Evolutionary conservation across 345 rosid genomes (phyloP).

Genomic region (Eucalyptus cloeziana): DNA sequence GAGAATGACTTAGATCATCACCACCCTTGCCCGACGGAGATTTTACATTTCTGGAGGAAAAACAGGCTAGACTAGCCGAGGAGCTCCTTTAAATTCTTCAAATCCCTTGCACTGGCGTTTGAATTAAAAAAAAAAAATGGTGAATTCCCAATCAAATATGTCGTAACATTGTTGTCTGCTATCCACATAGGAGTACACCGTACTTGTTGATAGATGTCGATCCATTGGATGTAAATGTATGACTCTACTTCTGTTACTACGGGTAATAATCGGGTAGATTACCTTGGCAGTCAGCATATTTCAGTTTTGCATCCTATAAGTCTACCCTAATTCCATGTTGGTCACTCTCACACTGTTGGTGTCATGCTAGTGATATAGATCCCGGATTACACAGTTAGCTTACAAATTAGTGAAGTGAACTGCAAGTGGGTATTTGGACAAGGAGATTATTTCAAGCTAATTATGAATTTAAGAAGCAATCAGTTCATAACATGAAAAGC

Average conservation of each 20-base stretch:
- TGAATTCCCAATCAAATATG: background rate
- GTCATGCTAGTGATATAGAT: background rate
- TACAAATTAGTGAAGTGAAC: background rate
- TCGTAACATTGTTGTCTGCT: background rate
- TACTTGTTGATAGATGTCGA: background rate
- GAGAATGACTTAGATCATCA: conserved; percentile 59
- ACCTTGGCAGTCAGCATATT: background rate
- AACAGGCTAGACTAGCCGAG: conserved; percentile 53
- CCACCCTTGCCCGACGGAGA: conserved; percentile 48
- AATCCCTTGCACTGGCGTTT: background rate
- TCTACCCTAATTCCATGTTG: background rate
- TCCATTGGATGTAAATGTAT: background rate
- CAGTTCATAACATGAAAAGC: background rate
- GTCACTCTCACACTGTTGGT: background rate
- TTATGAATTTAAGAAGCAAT: background rate
- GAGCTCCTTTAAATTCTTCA: conserved; percentile 14
- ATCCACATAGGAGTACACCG: background rate
- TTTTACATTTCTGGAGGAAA: conserved; percentile 50
- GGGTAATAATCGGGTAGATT: background rate
- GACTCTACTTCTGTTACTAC: background rate
- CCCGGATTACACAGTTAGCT: background rate
- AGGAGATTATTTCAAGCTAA: background rate
- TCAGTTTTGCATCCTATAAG: background rate
- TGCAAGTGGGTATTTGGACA: background rate
- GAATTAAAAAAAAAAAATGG: background rate